Conservation (phyloP, 2,329 filamentous ascomycete genomes). For the Ustulina deusta region DNA sequence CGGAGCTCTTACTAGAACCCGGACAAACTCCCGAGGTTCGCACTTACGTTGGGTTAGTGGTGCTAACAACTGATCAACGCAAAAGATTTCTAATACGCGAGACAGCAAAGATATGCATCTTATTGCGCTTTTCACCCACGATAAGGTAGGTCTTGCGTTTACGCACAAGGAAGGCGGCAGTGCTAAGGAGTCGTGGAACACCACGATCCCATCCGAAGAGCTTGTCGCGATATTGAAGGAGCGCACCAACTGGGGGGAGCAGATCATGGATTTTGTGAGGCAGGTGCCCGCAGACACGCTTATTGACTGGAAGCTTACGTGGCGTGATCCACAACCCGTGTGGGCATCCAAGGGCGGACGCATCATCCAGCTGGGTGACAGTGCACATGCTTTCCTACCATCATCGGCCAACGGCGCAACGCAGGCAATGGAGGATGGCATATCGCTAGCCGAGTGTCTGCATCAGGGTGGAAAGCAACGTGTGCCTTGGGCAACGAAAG, state of each 20-base stretch:
- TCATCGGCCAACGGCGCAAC: conserved; percentile 54
- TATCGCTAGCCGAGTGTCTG: conserved; percentile 51
- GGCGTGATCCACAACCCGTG: conserved; percentile 51
- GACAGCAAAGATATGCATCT: conserved; percentile 30
- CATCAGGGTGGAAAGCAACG: conserved; percentile 42
- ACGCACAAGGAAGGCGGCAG: conserved; percentile 34
- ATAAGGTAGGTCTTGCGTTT: conserved; percentile 31
- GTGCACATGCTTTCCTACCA: conserved; percentile 54
- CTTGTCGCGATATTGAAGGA: conserved; percentile 26
- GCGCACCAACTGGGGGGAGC: conserved; percentile 30
- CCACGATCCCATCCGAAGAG: conserved; percentile 24
- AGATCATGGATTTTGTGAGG: conserved; percentile 39
- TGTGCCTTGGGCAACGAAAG: conserved; percentile 31
- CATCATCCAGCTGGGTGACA: conserved; percentile 53
- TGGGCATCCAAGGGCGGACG: conserved; percentile 50
- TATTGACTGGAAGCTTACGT: conserved; percentile 56
- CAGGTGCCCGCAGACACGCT: conserved; percentile 45
- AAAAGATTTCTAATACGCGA: background rate
- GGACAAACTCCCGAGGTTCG: conserved; percentile 30
- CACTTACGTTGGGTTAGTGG: conserved; percentile 31
- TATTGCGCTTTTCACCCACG: conserved; percentile 31
- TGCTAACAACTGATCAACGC: background rate
- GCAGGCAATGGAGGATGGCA: conserved; percentile 54
- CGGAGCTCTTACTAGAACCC: conserved; percentile 24
- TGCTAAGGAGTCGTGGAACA: conserved; percentile 31